Evolutionary conservation across 2,329 filamentous ascomycete genomes (phyloP), one percentile per base, ranked within the genome.

Genomic region (Hypoxylon sp.): DNA sequence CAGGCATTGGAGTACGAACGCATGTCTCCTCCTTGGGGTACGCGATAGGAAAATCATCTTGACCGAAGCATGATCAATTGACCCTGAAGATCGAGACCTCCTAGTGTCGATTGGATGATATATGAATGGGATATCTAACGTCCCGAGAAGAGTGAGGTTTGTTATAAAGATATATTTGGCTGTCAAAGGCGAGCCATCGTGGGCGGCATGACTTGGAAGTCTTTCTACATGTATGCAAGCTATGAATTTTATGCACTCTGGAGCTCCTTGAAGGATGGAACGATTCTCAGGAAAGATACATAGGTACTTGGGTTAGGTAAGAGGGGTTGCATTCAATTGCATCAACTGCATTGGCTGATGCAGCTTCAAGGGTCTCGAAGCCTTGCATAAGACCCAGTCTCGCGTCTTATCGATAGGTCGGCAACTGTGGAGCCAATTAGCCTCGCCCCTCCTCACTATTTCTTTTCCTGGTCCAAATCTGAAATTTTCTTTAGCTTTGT

Each of bases 371-470:
- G 57, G n/a, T 44, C 30, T 5, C 44, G 18, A 4, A 57, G 65
- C 61, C 50, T 49, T 60, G 57, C 61, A 67, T 58, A 3, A 32
- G 12, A 11, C 4, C 24, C 28, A 24, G 1, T 33, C 46, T 58
- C n/a, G 18, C 20, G 4, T 3, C 40, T 26, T 55, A 54, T 57
- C 57, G 1, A 66, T 69, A 67, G 66, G 66, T 2, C 20, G 42
- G 24, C 24, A 26, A 6, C 7, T 18, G 2, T 52, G 45, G 50
- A 38, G 9, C 49, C 20, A 9, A 44, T 66, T 57, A 68, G 69
- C 68, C 69, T 69, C 62, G 65, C 73, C 73, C 73, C 73, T 66
- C 72, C 54, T n/a, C 60, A 71, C 67, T 60, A 64, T 74, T 74
- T 73, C 70, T 72, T 70, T 71, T 49, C 45, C 44, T 6, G 55